Conservation (phyloP, 164 flowering plant species). For the Chimonanthus salicifolius region DNA sequence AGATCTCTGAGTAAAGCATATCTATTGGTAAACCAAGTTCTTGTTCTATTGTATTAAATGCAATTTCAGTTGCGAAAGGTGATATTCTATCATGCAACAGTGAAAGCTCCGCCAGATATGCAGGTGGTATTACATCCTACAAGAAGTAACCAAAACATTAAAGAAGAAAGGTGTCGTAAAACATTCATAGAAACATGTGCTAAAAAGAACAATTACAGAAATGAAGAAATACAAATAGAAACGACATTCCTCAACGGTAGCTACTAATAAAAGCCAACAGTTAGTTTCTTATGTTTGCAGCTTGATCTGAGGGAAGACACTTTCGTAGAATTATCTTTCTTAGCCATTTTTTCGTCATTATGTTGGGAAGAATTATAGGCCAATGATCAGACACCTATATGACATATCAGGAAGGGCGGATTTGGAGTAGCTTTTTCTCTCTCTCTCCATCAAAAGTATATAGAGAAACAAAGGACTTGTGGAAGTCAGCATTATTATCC, state of each 20-base stretch:
- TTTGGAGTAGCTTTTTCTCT: too few relatives aligned
- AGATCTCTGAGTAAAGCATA: slow-evolving; percentile 72
- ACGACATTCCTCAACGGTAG: background rate
- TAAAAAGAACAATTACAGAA: background rate
- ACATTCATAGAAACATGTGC: background rate
- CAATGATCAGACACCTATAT: too few relatives aligned
- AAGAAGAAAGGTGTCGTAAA: background rate
- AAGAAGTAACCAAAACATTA: slow-evolving; percentile 10
- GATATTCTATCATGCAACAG: slow-evolving; percentile 87
- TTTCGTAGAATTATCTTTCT: too few relatives aligned
- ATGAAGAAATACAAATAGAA: background rate
- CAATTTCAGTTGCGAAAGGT: slow-evolving; percentile 80
- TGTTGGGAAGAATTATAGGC: too few relatives aligned
- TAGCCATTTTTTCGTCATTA: too few relatives aligned
- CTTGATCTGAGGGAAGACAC: too few relatives aligned
- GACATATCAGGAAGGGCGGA: too few relatives aligned
- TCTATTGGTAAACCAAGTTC: slow-evolving; percentile 76
- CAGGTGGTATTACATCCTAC: slow-evolving; percentile 91
- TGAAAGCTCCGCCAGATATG: slow-evolving; percentile 84
- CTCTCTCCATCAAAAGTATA: too few relatives aligned
- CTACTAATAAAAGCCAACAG: too few relatives aligned
- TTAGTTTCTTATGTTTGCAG: too few relatives aligned
- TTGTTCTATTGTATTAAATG: slow-evolving; percentile 69
- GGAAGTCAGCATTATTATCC: too few relatives aligned
- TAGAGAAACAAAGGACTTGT: too few relatives aligned